These are phyloP conservation scores for Solanum gracilifrons DNA, from an alignment of 257 asterid species.

Conservation along the genomic window DNA sequence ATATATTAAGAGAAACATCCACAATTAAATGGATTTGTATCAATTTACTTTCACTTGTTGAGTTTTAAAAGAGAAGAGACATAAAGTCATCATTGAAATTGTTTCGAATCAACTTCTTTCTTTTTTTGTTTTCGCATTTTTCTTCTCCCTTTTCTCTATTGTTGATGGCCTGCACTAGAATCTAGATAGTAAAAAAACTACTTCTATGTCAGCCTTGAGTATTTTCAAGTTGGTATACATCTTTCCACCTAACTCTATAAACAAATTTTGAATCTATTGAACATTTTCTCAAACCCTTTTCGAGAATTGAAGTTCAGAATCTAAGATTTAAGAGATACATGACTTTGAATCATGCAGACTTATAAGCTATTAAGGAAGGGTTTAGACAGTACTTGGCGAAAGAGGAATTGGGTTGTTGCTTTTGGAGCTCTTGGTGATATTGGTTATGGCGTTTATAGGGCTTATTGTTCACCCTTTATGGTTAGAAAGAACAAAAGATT, in stretches of 20 bases:
- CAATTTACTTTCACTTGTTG: no score
- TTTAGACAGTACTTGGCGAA: constrained; percentile 19
- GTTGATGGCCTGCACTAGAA: neutral
- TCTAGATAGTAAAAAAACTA: neutral
- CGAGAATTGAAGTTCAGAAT: neutral
- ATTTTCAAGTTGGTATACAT: neutral
- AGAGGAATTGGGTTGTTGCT: constrained; percentile 30
- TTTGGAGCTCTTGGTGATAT: constrained; percentile 41
- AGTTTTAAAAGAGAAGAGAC: no score
- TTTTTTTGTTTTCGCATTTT: neutral
- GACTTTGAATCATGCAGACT: constrained; percentile 24
- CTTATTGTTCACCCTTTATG: constrained; percentile 39
- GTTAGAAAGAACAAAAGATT: constrained; percentile 36
- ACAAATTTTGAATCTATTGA: neutral
- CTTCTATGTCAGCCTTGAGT: neutral
- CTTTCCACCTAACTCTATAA: neutral
- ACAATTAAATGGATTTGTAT: no score
- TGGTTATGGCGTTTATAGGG: constrained; percentile 36
- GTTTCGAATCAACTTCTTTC: neutral
- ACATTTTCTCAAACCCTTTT: neutral
- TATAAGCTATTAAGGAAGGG: constrained; percentile 17
- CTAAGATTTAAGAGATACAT: neutral
- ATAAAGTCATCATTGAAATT: no score
- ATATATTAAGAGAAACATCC: no score
- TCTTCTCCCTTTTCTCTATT: neutral